Percentiles rank a stretch among this genome's conserved stretches.
These are phyloP conservation scores for Tricholoma terreum DNA, from an alignment of 768 basidiomycete genomes.

Conservation along the genomic window DNA sequence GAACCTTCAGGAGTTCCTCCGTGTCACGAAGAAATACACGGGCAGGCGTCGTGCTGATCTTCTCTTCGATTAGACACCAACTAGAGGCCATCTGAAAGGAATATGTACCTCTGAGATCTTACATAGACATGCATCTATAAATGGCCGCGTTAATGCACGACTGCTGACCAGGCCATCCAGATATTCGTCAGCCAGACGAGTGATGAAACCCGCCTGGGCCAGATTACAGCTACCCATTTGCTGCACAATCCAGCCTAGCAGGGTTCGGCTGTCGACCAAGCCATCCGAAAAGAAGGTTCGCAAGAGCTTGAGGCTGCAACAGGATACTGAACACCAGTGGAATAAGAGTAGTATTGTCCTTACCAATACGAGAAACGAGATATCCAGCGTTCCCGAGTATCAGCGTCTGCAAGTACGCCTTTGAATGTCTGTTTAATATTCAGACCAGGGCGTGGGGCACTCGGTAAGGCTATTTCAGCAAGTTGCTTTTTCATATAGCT, in stretches of 20 bases:
- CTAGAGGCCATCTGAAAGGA: background rate
- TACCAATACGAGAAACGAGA: constrained; percentile 79
- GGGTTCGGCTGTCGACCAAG: constrained; percentile 73
- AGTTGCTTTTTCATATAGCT: constrained; percentile 83
- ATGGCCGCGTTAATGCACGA: constrained; percentile 66
- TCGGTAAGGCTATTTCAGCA: constrained; percentile 74
- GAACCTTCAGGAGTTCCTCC: constrained; percentile 47
- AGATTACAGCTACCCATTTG: constrained; percentile 77
- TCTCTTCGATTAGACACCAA: background rate
- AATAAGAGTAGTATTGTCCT: constrained; percentile 10
- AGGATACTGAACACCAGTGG: background rate
- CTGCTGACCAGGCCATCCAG: constrained; percentile 62
- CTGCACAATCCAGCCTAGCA: constrained; percentile 75
- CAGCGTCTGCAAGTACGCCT: constrained; percentile 69
- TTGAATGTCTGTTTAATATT: constrained; percentile 87
- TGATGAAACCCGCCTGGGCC: constrained; percentile 76
- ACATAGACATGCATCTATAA: constrained; percentile 66
- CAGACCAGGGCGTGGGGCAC: constrained; percentile 68
- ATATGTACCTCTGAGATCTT: constrained; percentile 61
- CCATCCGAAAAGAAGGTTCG: constrained; percentile 79
- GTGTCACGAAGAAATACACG: constrained; percentile 55
- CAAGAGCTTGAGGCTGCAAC: constrained; percentile 59
- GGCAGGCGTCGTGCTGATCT: constrained; percentile 56
- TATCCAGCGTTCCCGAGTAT: constrained; percentile 72
- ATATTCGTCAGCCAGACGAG: constrained; percentile 77